A percentile compares a stretch with the other conserved stretches of the same genome.
Conservation (phyloP, 495 filamentous ascomycete genomes). For the Aspergillus panamensis region DNA sequence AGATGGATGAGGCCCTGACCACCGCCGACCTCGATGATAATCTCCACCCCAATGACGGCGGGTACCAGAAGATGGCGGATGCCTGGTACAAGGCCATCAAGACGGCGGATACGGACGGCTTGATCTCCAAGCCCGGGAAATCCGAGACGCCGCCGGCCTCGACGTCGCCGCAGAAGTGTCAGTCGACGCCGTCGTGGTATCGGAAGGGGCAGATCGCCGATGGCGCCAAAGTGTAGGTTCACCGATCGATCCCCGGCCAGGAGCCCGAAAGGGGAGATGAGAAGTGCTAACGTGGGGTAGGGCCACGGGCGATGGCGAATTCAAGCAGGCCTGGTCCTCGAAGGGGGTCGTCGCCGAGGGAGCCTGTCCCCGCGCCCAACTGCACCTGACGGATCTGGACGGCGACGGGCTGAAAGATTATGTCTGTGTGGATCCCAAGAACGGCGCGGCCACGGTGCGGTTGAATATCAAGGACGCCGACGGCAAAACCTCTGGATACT, state of each 20-base stretch:
- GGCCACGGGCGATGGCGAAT: neutral
- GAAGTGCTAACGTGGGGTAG: neutral
- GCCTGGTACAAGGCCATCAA: conserved; percentile 25
- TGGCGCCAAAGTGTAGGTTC: neutral
- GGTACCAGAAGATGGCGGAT: conserved; percentile 47
- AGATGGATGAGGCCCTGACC: conserved; percentile 19
- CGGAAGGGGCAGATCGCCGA: neutral
- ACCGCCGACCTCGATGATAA: conserved; percentile 35
- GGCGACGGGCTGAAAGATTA: neutral
- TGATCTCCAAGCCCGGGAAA: neutral
- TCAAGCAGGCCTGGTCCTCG: neutral
- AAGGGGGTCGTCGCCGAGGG: neutral
- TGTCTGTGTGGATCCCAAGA: neutral
- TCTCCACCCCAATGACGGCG: conserved; percentile 42
- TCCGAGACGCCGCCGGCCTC: neutral
- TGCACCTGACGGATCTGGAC: conserved; percentile 11
- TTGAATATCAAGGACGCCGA: neutral
- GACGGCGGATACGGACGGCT: neutral
- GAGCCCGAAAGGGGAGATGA: no score
- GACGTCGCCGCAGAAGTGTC: neutral
- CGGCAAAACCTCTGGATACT: neutral
- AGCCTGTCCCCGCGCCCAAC: conserved; percentile 1
- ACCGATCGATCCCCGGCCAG: no score
- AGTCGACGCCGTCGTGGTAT: neutral
- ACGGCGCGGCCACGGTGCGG: neutral